Percentiles rank a stretch among this genome's conserved stretches.
phyloP scores from a whole-genome alignment of 2,329 filamentous ascomycete species.

The Bisporella sp. region DNA sequence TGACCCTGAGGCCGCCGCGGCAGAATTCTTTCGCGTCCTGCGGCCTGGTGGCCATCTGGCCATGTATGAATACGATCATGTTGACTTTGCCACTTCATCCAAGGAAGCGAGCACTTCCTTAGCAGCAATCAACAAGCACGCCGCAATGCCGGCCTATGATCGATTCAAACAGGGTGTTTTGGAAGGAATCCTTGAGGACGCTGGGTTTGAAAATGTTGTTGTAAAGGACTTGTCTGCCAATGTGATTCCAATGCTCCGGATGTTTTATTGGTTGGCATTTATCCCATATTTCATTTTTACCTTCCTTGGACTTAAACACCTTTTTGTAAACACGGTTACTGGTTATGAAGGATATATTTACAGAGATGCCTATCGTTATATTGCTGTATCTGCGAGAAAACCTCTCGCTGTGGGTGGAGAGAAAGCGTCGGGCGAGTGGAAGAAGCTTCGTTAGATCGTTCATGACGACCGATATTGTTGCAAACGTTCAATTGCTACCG shows the following conservation, averaged over 20 bases:
- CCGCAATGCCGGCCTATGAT: constrained; percentile 39
- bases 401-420: constrained; percentile 10
- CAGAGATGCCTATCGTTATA: constrained; percentile 15
- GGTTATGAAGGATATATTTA: constrained; percentile 24
- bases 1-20: constrained; percentile 35
- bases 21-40: constrained; percentile 40
- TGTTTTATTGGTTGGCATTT: constrained; percentile 40
- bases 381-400: constrained; percentile 32
- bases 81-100: constrained; percentile 18
- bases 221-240: constrained; percentile 39
- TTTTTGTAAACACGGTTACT: constrained; percentile 43
- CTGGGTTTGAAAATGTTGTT: constrained; percentile 30
- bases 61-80: constrained; percentile 41
- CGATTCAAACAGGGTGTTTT: constrained; percentile 33
- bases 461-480: too few species aligned
- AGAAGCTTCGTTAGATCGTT: too few species aligned
- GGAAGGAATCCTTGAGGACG: constrained; percentile 31
- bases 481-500: too few species aligned
- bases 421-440: too few species aligned
- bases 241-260: constrained; percentile 39
- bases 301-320: constrained; percentile 35
- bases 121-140: constrained; percentile 33
- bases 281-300: constrained; percentile 40
- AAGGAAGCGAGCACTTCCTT: constrained; percentile 27
- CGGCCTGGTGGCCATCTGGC: constrained; percentile 39